Percentiles rank a stretch among this genome's conserved stretches.
These are phyloP conservation scores for Aspergillus amoenus DNA, from an alignment of 2,329 filamentous ascomycete genomes.

Conservation along the genomic window DNA sequence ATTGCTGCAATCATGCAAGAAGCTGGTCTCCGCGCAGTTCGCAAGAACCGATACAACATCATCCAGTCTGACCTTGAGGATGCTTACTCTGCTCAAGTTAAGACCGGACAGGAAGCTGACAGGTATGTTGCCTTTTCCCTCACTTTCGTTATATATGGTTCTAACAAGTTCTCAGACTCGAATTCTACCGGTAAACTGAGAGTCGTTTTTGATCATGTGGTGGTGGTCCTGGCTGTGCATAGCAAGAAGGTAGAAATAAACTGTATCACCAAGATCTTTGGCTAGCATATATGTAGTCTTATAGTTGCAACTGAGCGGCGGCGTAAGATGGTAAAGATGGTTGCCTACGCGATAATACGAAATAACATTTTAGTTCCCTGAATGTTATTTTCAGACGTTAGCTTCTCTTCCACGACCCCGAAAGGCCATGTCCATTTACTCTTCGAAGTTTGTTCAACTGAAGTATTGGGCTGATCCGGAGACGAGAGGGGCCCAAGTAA, in stretches of 20 bases:
- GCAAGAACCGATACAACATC: conserved; percentile 99
- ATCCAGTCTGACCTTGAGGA: conserved; percentile 96
- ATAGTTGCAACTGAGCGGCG: background rate
- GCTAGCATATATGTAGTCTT: conserved; percentile 16
- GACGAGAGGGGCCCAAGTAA: too few species aligned
- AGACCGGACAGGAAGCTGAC: conserved; percentile 70
- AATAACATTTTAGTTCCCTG: too few species aligned
- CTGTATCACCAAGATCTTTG: conserved; percentile 31
- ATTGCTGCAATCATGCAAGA: conserved; percentile 99
- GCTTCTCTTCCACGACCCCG: too few species aligned
- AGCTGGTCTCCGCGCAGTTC: conserved; percentile 86
- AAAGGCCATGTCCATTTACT: too few species aligned
- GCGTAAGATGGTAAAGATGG: background rate
- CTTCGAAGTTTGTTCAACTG: too few species aligned
- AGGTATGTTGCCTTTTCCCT: conserved; percentile 42
- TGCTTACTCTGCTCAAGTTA: conserved; percentile 95
- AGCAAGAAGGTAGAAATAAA: conserved; percentile 24
- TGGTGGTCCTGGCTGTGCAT: conserved; percentile 18
- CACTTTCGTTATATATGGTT: conserved; percentile 24
- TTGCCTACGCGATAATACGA: too few species aligned
- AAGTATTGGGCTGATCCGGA: too few species aligned
- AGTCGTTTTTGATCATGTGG: conserved; percentile 3
- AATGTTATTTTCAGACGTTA: too few species aligned
- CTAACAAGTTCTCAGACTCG: conserved; percentile 67
- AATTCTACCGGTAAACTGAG: conserved; percentile 71